These are phyloP conservation scores for Ceratocystis albifundus DNA, from an alignment of 2,329 filamentous ascomycete species.

Conservation along the genomic window DNA sequence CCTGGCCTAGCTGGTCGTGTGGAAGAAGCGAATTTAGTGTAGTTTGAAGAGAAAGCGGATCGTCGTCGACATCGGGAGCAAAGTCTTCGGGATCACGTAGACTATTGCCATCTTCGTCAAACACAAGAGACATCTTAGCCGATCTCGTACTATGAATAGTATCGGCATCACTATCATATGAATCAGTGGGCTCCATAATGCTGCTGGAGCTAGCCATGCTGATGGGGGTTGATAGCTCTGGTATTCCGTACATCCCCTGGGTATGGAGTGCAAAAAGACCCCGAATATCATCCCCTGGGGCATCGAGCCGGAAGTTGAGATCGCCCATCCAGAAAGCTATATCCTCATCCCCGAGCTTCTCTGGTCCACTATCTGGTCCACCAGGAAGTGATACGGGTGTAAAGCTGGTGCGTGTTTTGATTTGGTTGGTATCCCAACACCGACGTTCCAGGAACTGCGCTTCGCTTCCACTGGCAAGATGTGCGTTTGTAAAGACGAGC, in stretches of 20 bases:
- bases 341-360: slow-evolving; percentile 76
- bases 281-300: slow-evolving; percentile 80
- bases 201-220: slow-evolving; percentile 29
- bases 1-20: slow-evolving; percentile 72
- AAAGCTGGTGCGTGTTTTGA: slow-evolving; percentile 65
- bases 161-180: slow-evolving; percentile 24
- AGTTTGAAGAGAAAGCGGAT: slow-evolving; percentile 77
- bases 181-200: slow-evolving; percentile 23
- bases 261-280: slow-evolving; percentile 73
- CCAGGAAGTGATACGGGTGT: slow-evolving; percentile 57
- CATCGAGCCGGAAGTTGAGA: slow-evolving; percentile 84
- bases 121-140: slow-evolving; percentile 16
- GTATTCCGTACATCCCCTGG: slow-evolving; percentile 58
- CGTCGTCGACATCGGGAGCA: slow-evolving; percentile 54
- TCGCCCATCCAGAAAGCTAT: slow-evolving; percentile 96
- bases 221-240: slow-evolving; percentile 25
- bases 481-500: slow-evolving; percentile 81
- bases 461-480: slow-evolving; percentile 79
- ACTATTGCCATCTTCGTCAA: slow-evolving; percentile 15
- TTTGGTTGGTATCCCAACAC: slow-evolving; percentile 80
- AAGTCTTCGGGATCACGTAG: slow-evolving; percentile 57
- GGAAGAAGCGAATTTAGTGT: slow-evolving; percentile 77
- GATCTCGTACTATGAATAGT: slow-evolving; percentile 20
- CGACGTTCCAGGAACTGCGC: slow-evolving; percentile 65
- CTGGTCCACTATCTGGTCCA: slow-evolving; percentile 51